phyloP scores from a whole-genome alignment of 108 stramenopile species.

The Hondaea fermentalgiana region DNA sequence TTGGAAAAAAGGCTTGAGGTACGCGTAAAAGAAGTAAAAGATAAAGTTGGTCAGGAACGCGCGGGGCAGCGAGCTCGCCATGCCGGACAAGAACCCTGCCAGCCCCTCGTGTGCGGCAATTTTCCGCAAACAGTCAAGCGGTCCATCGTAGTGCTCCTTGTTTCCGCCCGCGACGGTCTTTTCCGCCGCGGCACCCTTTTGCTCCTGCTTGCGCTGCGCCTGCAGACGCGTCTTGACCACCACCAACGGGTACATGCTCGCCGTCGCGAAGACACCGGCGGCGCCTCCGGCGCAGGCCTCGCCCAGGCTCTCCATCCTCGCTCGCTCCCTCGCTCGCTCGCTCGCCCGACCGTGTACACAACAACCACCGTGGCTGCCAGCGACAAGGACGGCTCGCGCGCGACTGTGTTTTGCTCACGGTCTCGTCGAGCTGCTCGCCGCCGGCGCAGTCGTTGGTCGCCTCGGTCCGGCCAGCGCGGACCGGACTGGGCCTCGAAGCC shows the following conservation, averaged over 20 bases:
- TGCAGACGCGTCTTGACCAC: slow-evolving; percentile 6
- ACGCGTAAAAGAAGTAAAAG: neutral
- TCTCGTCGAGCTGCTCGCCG: no score
- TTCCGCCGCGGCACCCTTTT: neutral
- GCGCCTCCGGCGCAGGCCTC: neutral
- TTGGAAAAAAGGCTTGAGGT: neutral
- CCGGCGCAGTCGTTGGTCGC: no score
- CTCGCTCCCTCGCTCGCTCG: no score
- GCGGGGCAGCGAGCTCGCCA: neutral
- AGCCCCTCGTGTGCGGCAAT: neutral
- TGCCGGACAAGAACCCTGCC: neutral
- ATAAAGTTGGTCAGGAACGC: slow-evolving; percentile 6
- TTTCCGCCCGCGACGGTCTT: neutral
- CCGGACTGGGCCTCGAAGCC: no score
- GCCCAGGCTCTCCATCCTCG: neutral
- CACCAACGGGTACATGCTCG: neutral
- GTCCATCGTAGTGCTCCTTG: neutral
- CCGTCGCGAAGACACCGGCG: neutral
- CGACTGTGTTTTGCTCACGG: no score
- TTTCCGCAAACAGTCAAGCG: neutral
- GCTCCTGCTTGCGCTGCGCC: neutral
- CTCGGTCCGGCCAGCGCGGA: no score
- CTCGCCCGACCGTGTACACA: no score
- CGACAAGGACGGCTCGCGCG: no score
- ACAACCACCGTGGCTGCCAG: no score